phyloP scores from a whole-genome alignment of 805 yeast species.

The Yamadazyma akitaensis region DNA sequence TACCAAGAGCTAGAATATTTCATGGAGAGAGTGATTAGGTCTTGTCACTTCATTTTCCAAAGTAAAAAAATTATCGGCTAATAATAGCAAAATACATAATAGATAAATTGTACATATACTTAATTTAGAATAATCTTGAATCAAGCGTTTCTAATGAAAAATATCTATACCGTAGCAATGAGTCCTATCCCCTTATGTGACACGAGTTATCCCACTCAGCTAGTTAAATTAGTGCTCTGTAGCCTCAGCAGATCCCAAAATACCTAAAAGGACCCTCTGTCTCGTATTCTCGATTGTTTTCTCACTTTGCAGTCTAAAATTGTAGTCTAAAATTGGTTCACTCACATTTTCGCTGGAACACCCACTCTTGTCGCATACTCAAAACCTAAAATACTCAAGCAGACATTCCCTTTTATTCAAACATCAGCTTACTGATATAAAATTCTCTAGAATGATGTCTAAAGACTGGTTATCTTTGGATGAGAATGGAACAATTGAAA shows the following conservation, averaged over 20 bases:
- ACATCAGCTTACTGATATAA: neutral
- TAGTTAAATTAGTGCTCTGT: too few species aligned
- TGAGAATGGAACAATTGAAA: neutral
- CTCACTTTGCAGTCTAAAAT: neutral
- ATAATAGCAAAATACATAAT: neutral
- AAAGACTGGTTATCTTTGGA: conserved; percentile 2
- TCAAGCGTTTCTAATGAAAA: too few species aligned
- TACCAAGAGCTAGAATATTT: conserved; percentile 19
- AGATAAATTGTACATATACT: too few species aligned
- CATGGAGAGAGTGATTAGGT: conserved; percentile 16
- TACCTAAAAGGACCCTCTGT: too few species aligned
- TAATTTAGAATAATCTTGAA: too few species aligned
- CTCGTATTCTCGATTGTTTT: too few species aligned
- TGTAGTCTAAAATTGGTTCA: neutral
- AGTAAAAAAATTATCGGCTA: conserved; percentile 14
- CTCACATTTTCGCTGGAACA: neutral
- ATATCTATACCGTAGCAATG: too few species aligned
- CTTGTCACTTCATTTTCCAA: conserved; percentile 16
- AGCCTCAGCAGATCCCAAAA: too few species aligned
- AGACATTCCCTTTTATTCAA: neutral
- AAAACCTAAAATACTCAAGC: neutral
- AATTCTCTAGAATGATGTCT: neutral
- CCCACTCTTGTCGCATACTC: neutral
- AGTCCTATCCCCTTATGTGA: too few species aligned
- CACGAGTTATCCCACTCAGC: too few species aligned